phyloP scores from a whole-genome alignment of 495 filamentous ascomycete genomes.

The Penicillium manginii region DNA sequence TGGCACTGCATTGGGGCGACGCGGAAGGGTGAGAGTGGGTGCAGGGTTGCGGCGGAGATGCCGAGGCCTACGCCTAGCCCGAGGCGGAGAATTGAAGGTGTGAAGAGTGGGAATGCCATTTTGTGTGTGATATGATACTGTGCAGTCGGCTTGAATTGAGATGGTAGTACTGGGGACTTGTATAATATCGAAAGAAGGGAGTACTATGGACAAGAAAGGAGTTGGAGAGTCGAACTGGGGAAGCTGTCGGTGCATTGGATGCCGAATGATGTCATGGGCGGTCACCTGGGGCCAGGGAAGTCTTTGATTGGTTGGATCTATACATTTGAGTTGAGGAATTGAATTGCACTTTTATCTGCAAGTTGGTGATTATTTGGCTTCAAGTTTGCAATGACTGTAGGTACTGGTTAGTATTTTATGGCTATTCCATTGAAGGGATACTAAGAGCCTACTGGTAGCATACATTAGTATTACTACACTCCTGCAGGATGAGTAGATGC shows the following conservation, averaged over 20 bases:
- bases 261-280: conserved; percentile 17
- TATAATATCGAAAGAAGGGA: background rate
- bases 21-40: conserved; percentile 44
- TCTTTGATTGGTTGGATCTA: conserved; percentile 1
- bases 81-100: conserved; percentile 39
- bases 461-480: too few relatives aligned
- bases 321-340: background rate
- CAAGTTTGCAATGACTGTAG: too few relatives aligned
- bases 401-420: too few relatives aligned
- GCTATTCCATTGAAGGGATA: too few relatives aligned
- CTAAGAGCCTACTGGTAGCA: too few relatives aligned
- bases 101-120: conserved; percentile 38
- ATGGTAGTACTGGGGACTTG: background rate
- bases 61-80: conserved; percentile 48
- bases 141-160: background rate
- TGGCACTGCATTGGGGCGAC: conserved; percentile 45
- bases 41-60: conserved; percentile 35
- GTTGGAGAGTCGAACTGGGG: background rate
- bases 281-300: background rate
- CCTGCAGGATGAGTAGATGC: too few relatives aligned
- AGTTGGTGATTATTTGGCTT: too few relatives aligned
- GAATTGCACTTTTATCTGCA: too few relatives aligned
- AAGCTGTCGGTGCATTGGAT: conserved; percentile 9
- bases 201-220: too few relatives aligned
- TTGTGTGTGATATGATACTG: conserved; percentile 7